Evolutionary conservation across 345 rosid genomes (phyloP), one percentile per base, ranked within the genome.

Genomic region (Gynandropsis gynandra): DNA sequence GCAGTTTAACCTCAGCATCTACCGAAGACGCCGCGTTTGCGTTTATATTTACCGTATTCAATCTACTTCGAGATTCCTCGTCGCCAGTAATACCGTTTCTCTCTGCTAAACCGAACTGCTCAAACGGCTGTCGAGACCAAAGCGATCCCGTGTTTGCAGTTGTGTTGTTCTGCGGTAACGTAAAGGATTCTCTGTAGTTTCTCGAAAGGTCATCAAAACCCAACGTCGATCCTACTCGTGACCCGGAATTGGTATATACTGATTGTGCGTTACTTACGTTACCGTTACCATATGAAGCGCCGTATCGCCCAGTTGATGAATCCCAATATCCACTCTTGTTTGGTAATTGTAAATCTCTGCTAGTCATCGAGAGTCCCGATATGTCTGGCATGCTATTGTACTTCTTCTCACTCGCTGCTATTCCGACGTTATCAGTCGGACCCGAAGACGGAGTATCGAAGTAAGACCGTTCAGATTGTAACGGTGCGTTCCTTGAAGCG

Each of bases 81-180:
- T 74, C 74, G n/a, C 81, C 85, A 53, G 67, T 70, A 9, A 63
- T 63, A 9, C 68, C 66, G 50, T 37, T 65, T 59, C 65, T 88
- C 51, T 85, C 92, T 17, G 83, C 87, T 15, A 81, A 77, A 47
- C 94, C 95, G 70, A 93, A 88, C 79, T 85, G 97, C 80, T 93
- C 96, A 70, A 76, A 85, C 39, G 97, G 99, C 70, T 93, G 97
- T 69, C 75, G 76, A 15, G 87, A 83, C 99, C 99, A 93, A 47
- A 93, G 81, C 5, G 99, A 92, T 57, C 85, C 80, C 7, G 76
- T 65, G 42, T 69, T 73, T 2, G 83, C 39, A 47, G 66, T 68
- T 52, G 81, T 58, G 52, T 62, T 58, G 52, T 62, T 65, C 50
- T 61, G 62, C 47, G 62, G 76, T 49, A 63, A 12, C 2, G 77